These are phyloP conservation scores for Croton laevigatus DNA, from an alignment of 441 rosid genomes.

Conservation along the genomic window DNA sequence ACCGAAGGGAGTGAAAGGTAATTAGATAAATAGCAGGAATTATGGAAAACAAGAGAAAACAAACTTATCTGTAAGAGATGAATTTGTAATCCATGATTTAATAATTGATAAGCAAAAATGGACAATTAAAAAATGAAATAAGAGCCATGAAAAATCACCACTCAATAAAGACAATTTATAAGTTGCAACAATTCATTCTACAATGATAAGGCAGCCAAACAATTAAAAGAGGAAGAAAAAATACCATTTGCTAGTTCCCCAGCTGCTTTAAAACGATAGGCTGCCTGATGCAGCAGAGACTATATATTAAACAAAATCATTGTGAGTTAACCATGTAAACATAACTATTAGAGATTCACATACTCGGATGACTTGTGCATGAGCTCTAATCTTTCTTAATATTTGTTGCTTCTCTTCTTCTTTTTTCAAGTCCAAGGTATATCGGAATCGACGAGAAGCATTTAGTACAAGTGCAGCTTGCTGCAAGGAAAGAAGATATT, in stretches of 20 bases:
- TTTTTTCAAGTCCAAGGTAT: slow-evolving; percentile 89
- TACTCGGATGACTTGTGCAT: slow-evolving; percentile 85
- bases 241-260: slow-evolving; percentile 57
- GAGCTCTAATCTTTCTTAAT: slow-evolving; percentile 77
- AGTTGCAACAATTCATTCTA: not conserved
- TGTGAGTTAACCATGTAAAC: not conserved
- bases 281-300: slow-evolving; percentile 61
- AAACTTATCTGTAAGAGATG: not conserved
- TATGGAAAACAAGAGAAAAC: not conserved
- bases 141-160: not conserved
- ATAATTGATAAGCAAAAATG: not conserved
- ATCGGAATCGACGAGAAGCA: slow-evolving; percentile 92
- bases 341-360: not conserved
- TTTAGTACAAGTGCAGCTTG: slow-evolving; percentile 98
- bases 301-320: not conserved
- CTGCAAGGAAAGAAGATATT: slow-evolving; percentile 33
- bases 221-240: slow-evolving; percentile 1
- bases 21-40: not conserved
- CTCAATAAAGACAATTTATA: not conserved
- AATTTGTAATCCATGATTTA: not conserved
- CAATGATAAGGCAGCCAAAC: not conserved
- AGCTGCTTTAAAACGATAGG: slow-evolving; percentile 66
- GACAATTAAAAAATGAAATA: not conserved
- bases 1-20: not conserved
- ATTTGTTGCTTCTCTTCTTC: slow-evolving; percentile 68